Percentiles rank a stretch among this genome's conserved stretches.
These are phyloP conservation scores for Achaetomium macrosporum DNA, from an alignment of 2,329 filamentous ascomycete species.

Conservation along the genomic window DNA sequence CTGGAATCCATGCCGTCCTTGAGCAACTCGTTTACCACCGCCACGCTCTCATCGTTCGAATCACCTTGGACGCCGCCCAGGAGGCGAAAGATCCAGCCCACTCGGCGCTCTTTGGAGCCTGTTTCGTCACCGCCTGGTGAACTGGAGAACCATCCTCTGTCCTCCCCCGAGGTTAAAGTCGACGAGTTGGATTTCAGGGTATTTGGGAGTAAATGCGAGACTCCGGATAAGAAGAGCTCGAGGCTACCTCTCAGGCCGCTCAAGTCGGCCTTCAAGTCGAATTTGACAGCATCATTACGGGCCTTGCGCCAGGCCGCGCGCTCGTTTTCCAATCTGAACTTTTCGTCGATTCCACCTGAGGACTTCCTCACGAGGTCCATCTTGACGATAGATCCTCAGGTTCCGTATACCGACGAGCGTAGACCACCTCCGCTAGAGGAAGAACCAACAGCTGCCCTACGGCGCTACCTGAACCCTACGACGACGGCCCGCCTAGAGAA, in stretches of 20 bases:
- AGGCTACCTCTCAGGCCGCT: conserved; percentile 41
- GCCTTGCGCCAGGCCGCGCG: conserved; percentile 59
- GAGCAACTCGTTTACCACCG: conserved; percentile 48
- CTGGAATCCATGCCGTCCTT: conserved; percentile 58
- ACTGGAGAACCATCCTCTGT: conserved; percentile 47
- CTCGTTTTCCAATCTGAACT: conserved; percentile 57
- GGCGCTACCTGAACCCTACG: conserved; percentile 62
- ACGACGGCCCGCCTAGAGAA: conserved; percentile 43
- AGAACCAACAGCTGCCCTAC: conserved; percentile 59
- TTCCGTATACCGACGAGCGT: conserved; percentile 63
- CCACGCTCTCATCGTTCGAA: conserved; percentile 43
- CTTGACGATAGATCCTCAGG: conserved; percentile 59
- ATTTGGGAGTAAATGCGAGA: conserved; percentile 29
- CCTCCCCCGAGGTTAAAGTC: conserved; percentile 32
- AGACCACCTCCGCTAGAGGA: conserved; percentile 57
- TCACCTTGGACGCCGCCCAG: conserved; percentile 41
- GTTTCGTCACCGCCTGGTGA: conserved; percentile 51
- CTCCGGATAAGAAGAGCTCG: conserved; percentile 29
- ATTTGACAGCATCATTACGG: conserved; percentile 60
- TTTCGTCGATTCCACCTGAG: conserved; percentile 58
- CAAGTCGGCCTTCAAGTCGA: conserved; percentile 60
- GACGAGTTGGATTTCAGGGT: conserved; percentile 47
- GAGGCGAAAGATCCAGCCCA: conserved; percentile 37
- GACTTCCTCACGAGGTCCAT: conserved; percentile 63
- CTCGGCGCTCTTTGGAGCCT: conserved; percentile 48